Evolutionary conservation across 2,329 filamentous ascomycete genomes (phyloP).

Genomic region (Sporothrix schenckii): DNA sequence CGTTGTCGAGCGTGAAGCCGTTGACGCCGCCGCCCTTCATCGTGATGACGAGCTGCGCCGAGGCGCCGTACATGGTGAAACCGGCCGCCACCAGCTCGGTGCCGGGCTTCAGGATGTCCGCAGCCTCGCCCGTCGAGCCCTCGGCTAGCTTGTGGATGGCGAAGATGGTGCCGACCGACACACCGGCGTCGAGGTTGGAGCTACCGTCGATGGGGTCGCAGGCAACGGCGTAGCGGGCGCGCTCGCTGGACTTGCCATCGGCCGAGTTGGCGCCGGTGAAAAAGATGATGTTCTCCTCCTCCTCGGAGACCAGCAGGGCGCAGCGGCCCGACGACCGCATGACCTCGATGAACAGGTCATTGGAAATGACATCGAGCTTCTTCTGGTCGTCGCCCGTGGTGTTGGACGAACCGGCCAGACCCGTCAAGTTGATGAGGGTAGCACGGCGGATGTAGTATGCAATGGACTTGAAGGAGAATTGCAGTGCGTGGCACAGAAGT

Average conservation of each 20-base stretch:
- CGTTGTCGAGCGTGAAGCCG: slow-evolving; percentile 96
- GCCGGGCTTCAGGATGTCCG: slow-evolving; percentile 86
- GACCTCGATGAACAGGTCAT: slow-evolving; percentile 93
- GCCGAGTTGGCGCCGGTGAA: slow-evolving; percentile 59
- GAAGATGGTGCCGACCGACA: slow-evolving; percentile 97
- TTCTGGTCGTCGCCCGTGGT: slow-evolving; percentile 97
- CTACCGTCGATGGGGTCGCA: slow-evolving; percentile 98
- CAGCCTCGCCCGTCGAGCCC: slow-evolving; percentile 70
- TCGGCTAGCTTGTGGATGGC: slow-evolving; percentile 88
- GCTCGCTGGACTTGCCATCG: slow-evolving; percentile 56
- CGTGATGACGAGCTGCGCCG: slow-evolving; percentile 92
- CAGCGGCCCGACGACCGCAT: slow-evolving; percentile 94
- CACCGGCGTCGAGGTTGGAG: slow-evolving; percentile 95
- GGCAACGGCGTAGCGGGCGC: slow-evolving; percentile 88
- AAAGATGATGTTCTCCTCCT: slow-evolving; percentile 89
- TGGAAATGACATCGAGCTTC: slow-evolving; percentile 98
- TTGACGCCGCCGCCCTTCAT: slow-evolving; percentile 93
- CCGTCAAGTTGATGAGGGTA: slow-evolving; percentile 91
- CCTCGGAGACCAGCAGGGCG: slow-evolving; percentile 92
- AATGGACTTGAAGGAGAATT: slow-evolving; percentile 99
- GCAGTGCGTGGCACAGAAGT: slow-evolving; percentile 92
- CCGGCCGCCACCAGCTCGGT: slow-evolving; percentile 90
- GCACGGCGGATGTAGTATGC: slow-evolving; percentile 98
- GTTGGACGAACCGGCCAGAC: slow-evolving; percentile 92
- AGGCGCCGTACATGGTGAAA: slow-evolving; percentile 99